Base-by-base conservation (phyloP, 176 grass and related monocot species). In the Triticum timopheevii region DNA sequence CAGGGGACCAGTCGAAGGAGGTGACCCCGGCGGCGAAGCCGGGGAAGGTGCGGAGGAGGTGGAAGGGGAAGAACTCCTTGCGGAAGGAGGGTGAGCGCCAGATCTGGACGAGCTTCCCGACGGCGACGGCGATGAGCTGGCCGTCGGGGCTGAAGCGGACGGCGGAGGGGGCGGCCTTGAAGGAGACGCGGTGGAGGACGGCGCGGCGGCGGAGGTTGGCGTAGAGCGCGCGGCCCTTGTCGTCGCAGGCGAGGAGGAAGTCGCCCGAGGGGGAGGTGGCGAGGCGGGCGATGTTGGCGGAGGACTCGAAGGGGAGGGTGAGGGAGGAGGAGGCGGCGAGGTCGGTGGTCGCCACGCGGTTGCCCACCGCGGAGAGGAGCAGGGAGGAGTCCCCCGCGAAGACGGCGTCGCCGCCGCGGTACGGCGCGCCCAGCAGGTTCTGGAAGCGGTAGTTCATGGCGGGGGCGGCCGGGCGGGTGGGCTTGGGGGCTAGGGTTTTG, bases 361-460 rank as follows among this genome's bases (percentile, higher is more conserved):
- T 99, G 1, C 94, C 94, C 28, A 92, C 88, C 3, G 94, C 85
- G 13, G 94, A 93, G n/a, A 94, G 90, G 44, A 99, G 97, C 24
- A 91, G 44, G 13, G 77, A 9, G 36, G 94, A 91, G 77, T 99
- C 87, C 0, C 89, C 92, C 0, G 92, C 87, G 50, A 99, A 91
- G 7, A 93, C 90, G 31, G 82, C 94, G 83, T 99, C 95, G 69
- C 97, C 97, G 59, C 97, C 97, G 76, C 94, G 97, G 85, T 96
- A 99, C 11, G 97, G 92, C n/a, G 89, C 94, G 13, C 97, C 97
- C 3, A 99, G 88, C 13, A 99, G 92, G 83, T 99, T 96, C 72
- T 96, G 97, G 90, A 99, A 96, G 62, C 94, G 94, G 68, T 93
- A 96, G 13, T 99, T 96, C 97, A 99, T 99, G 83, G 86, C 84